Evolutionary conservation across 768 basidiomycete genomes (phyloP).

Genomic region (Amanita pseudoporphyria): DNA sequence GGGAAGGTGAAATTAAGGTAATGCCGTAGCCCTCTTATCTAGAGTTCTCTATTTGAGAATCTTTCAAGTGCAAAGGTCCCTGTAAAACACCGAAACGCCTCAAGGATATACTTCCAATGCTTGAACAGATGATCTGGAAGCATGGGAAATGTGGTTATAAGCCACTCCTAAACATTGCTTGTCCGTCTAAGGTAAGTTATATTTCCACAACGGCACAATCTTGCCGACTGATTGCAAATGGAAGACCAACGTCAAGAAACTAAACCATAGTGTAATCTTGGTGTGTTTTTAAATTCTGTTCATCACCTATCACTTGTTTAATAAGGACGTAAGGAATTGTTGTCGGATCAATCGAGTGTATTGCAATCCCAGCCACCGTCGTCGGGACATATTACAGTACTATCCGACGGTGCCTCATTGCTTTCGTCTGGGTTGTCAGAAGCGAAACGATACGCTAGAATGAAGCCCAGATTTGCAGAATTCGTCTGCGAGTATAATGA

Average conservation of each 20-base stretch:
- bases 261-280: constrained; percentile 6
- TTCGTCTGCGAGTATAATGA: constrained; percentile 59
- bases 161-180: constrained; percentile 48
- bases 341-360: constrained; percentile 58
- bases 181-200: constrained; percentile 62
- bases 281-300: neutral
- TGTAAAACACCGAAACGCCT: constrained; percentile 71
- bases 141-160: constrained; percentile 66
- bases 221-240: neutral
- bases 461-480: constrained; percentile 73
- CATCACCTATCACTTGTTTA: neutral
- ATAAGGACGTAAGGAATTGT: constrained; percentile 45
- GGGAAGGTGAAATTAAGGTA: constrained; percentile 67
- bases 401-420: constrained; percentile 42
- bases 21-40: constrained; percentile 3
- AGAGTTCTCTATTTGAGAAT: neutral
- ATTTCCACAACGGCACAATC: neutral
- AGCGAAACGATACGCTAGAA: constrained; percentile 24
- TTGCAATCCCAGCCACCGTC: constrained; percentile 42
- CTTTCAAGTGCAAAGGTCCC: constrained; percentile 26
- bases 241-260: neutral
- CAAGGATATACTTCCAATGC: constrained; percentile 38
- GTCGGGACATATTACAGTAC: constrained; percentile 35
- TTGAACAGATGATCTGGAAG: constrained; percentile 56
- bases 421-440: constrained; percentile 18